A percentile compares a stretch with the other conserved stretches of the same genome.
phyloP scores from a whole-genome alignment of 768 basidiomycete species.

The Pulveroboletus frians region DNA sequence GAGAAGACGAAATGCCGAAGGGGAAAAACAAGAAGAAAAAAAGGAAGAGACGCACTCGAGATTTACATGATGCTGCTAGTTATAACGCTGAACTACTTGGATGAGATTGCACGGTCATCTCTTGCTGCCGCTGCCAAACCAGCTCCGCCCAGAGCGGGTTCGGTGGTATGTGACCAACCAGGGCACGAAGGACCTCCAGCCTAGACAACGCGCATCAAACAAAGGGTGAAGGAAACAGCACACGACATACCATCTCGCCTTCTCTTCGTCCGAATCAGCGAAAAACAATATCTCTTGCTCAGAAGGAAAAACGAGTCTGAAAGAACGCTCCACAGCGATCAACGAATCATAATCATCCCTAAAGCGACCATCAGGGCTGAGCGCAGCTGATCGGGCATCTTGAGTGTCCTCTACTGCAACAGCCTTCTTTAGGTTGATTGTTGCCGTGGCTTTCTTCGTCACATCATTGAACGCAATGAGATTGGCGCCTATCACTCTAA shows the following conservation, averaged over 20 bases:
- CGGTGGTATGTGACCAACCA: conserved; percentile 86
- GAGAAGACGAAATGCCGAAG: conserved; percentile 10
- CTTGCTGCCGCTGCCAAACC: conserved; percentile 75
- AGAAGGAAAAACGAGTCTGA: conserved; percentile 74
- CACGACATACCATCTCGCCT: conserved; percentile 68
- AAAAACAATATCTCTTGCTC: conserved; percentile 84
- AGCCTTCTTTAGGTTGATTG: conserved; percentile 88
- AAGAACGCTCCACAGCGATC: conserved; percentile 75
- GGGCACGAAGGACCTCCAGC: conserved; percentile 78
- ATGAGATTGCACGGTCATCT: conserved; percentile 25
- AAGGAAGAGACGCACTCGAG: background rate
- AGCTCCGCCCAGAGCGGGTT: conserved; percentile 94
- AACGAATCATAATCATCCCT: conserved; percentile 57
- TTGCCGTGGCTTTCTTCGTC: conserved; percentile 83
- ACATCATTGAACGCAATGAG: conserved; percentile 90
- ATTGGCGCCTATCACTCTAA: conserved; percentile 81
- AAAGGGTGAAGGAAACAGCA: background rate
- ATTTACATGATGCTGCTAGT: background rate
- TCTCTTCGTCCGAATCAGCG: conserved; percentile 87
- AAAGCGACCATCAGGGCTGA: conserved; percentile 42
- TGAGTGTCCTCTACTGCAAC: conserved; percentile 73
- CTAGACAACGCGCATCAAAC: conserved; percentile 36
- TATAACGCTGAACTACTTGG: background rate
- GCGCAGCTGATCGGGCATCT: conserved; percentile 43
- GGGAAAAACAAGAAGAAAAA: conserved; percentile 1